phyloP scores from a whole-genome alignment of 257 asterid genomes.

The Fraxinus pennsylvanica region DNA sequence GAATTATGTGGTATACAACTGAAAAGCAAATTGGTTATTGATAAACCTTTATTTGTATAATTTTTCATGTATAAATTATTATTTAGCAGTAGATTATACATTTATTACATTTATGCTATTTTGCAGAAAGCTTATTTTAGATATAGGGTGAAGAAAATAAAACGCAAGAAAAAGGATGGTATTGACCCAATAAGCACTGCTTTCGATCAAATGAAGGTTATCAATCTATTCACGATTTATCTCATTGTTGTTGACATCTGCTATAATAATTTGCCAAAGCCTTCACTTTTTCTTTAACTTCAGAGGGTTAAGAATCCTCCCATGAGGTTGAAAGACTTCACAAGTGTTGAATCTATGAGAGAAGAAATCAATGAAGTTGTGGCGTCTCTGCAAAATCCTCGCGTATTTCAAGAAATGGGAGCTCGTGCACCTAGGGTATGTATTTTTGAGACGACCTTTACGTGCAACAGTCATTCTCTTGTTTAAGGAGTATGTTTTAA shows the following conservation, averaged over 20 bases:
- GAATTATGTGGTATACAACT: not conserved
- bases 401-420: constrained; percentile 95
- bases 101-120: constrained; percentile 24
- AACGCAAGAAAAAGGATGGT: constrained; percentile 60
- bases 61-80: not conserved
- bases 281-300: constrained; percentile 23
- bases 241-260: constrained; percentile 16
- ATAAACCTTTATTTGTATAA: constrained; percentile 6
- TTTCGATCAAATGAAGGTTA: constrained; percentile 96
- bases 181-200: constrained; percentile 94
- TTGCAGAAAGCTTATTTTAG: constrained; percentile 72
- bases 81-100: constrained; percentile 17
- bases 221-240: constrained; percentile 14
- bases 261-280: constrained; percentile 30
- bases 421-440: constrained; percentile 99
- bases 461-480: constrained; percentile 18
- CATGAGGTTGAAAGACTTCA: constrained; percentile 80
- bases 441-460: constrained; percentile 16
- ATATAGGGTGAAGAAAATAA: constrained; percentile 47
- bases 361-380: constrained; percentile 97
- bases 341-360: constrained; percentile 89
- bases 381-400: constrained; percentile 87
- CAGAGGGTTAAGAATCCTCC: constrained; percentile 97
- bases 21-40: not conserved
- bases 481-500: constrained; percentile 7